Base-by-base conservation (phyloP, 257 asterid species). In the Ilex asprella region DNA sequence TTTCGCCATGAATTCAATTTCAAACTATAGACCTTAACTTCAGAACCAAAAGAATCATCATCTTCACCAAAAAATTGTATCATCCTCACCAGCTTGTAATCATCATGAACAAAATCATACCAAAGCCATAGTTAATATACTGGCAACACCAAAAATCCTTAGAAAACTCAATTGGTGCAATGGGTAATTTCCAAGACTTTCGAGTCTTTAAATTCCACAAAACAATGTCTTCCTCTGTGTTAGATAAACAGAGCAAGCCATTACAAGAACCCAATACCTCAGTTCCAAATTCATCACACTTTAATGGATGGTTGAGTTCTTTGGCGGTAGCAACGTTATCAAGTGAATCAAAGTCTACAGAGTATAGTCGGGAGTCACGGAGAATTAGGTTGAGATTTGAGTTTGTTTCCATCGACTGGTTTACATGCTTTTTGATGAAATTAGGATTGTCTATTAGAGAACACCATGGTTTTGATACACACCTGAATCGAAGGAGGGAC, bases 391-490 rank as follows among this genome's bases (percentile, higher is more conserved):
- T 58, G 16, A 35, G 39, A 58, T 31, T 31, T 27, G 46, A 58
- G 30, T 41, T 58, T 6, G 44, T 58, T 58, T 58, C 46, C 4
- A 21, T 21, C 27, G 61, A 32, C n/a, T 16, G 61, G 31, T 31
- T 58, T 41, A 58, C 13, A 35, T 58, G 61, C 30, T 31, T 11
- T 58, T 58, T 58, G 15, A 58, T 32, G 49, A 58, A 58, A 58
- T 31, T 16, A 14, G 31, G n/a, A 16, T 16, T 58, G 46, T 58
- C 61, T 13, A 58, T 58, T 35, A 58, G n/a, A 58, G 61, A 58
- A 41, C 61, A 32, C 61, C 61, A 58, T 58, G 61, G 47, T 41
- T 58, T 35, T 41, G 61, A 32, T 30, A 58, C 61, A 41, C 61
- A 31, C 61, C 61, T 58, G 13, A 58, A 32, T 30, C 61, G 46